Percentiles rank a stretch among this genome's conserved stretches.
These are phyloP conservation scores for Mycena galopus DNA, from an alignment of 768 basidiomycete species.

Conservation along the genomic window DNA sequence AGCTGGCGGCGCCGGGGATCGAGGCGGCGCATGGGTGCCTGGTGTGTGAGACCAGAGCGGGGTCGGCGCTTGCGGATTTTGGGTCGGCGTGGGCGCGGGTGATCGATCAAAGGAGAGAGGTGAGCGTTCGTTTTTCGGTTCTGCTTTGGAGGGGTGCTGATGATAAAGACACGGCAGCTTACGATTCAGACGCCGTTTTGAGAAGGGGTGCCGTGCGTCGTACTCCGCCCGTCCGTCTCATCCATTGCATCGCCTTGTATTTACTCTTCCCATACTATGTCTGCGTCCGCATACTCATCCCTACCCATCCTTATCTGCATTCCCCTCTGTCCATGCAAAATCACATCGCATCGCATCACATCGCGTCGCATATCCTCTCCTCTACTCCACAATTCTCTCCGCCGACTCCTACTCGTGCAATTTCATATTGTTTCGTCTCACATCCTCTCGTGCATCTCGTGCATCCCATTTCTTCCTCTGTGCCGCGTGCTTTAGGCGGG, in stretches of 20 bases:
- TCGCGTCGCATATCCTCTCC: too few relatives aligned
- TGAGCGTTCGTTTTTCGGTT: neutral
- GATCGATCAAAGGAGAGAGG: neutral
- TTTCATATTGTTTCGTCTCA: neutral
- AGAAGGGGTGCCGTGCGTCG: too few relatives aligned
- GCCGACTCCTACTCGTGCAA: too few relatives aligned
- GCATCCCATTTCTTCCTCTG: slow-evolving; percentile 13
- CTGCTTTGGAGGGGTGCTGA: too few relatives aligned
- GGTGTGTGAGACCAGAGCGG: slow-evolving; percentile 6
- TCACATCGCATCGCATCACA: neutral
- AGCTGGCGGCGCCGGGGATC: too few relatives aligned
- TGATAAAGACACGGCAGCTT: too few relatives aligned
- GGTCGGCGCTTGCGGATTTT: slow-evolving; percentile 3
- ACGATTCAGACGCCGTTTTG: too few relatives aligned
- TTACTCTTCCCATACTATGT: too few relatives aligned
- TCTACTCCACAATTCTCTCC: too few relatives aligned
- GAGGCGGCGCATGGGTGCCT: too few relatives aligned
- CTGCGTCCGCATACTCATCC: neutral
- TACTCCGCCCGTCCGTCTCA: too few relatives aligned
- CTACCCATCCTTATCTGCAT: neutral
- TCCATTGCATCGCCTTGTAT: too few relatives aligned
- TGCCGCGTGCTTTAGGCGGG: neutral
- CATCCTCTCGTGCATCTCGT: neutral
- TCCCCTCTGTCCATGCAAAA: neutral
- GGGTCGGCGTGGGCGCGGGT: neutral